Percentiles rank a stretch among this genome's conserved stretches.
Conservation (phyloP, 2,329 filamentous ascomycete genomes). For the Colletotrichum acutatum region DNA sequence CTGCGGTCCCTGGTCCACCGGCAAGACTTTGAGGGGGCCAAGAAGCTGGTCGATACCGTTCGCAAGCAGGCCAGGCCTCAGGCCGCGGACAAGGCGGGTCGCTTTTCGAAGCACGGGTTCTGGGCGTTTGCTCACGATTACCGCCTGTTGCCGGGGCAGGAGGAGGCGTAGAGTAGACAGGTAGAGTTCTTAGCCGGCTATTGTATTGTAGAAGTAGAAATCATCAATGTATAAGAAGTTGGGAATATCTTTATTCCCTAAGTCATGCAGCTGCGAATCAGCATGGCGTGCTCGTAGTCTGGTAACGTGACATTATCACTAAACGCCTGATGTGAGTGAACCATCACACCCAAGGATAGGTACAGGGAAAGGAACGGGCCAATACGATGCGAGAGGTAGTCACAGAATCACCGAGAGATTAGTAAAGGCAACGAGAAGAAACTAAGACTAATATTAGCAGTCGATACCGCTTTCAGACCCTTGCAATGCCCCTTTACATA, state of each 20-base stretch:
- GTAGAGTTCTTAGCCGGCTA: not conserved
- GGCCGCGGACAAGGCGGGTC: slow-evolving; percentile 32
- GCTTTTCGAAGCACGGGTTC: slow-evolving; percentile 61
- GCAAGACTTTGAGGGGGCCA: slow-evolving; percentile 42
- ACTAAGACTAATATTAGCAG: no score
- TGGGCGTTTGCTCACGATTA: slow-evolving; percentile 58
- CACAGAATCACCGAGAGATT: no score
- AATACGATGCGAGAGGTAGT: no score
- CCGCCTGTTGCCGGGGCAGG: slow-evolving; percentile 45
- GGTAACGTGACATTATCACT: not conserved
- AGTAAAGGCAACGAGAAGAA: no score
- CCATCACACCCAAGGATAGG: no score
- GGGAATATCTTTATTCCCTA: no score
- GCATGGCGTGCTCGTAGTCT: not conserved
- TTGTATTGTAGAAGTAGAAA: not conserved
- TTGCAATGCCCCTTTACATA: no score
- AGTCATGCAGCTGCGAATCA: not conserved
- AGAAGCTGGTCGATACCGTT: slow-evolving; percentile 46
- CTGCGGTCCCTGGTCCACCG: slow-evolving; percentile 26
- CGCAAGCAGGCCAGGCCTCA: slow-evolving; percentile 19
- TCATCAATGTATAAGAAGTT: not conserved
- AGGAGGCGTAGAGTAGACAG: slow-evolving; percentile 8
- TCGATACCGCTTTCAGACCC: no score
- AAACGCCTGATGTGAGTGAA: no score
- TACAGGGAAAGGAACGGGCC: no score